A percentile compares a stretch with the other conserved stretches of the same genome.
phyloP scores from a whole-genome alignment of 2,329 filamentous ascomycete species.

The Capronia epimyces region DNA sequence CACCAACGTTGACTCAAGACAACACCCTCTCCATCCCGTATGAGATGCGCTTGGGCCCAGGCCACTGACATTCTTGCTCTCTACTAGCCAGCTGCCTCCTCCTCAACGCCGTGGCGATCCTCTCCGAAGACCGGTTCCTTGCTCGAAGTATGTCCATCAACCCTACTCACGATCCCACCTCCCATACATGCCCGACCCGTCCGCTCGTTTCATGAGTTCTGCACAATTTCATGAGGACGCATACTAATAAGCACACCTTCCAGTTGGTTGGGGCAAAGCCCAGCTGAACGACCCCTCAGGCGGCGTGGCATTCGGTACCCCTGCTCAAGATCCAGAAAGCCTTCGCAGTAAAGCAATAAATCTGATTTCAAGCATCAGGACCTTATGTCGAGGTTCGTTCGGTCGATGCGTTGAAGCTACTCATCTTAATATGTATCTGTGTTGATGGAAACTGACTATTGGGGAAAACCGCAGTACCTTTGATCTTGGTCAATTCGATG shows the following conservation, averaged over 20 bases:
- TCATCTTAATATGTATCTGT: not conserved
- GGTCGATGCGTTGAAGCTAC: too few species aligned
- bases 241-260: slow-evolving; percentile 15
- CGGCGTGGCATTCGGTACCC: slow-evolving; percentile 73
- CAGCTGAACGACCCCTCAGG: slow-evolving; percentile 31
- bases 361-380: slow-evolving; percentile 64
- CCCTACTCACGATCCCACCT: not conserved
- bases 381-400: slow-evolving; percentile 18
- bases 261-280: slow-evolving; percentile 71
- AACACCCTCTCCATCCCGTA: not conserved
- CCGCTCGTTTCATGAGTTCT: not conserved
- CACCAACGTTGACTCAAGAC: too few species aligned
- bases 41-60: not conserved
- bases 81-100: slow-evolving; percentile 52
- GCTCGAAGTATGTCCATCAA: slow-evolving; percentile 52
- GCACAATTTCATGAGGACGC: slow-evolving; percentile 4
- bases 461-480: slow-evolving; percentile 57
- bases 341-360: slow-evolving; percentile 84
- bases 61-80: slow-evolving; percentile 36
- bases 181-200: too few species aligned
- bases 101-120: slow-evolving; percentile 86
- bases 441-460: not conserved
- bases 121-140: slow-evolving; percentile 92
- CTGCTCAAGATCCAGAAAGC: slow-evolving; percentile 62
- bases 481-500: slow-evolving; percentile 76